Base-by-base conservation (phyloP, 2,329 filamentous ascomycete species). In the Epichloe gansuensis region DNA sequence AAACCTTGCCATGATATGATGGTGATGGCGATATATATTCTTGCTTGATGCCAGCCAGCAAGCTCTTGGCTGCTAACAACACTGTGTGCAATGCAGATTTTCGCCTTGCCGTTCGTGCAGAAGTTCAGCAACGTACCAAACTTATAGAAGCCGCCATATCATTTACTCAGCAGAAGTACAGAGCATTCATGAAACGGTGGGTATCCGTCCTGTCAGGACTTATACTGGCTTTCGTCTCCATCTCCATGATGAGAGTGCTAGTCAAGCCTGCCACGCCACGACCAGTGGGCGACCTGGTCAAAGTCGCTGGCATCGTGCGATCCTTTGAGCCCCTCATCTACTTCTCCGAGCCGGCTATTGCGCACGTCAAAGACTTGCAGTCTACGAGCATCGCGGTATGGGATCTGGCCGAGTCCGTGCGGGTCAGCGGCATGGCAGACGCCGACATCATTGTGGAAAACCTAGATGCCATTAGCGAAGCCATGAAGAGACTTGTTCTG, bases 321-420 rank as follows among this genome's bases (percentile, higher is more conserved):
- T 89, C 89, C 9, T 95, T 96, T 63, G 91, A 96, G 66, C 91
- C 91, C 5, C 77, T 96, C 44, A 94, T 97, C 56, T 93, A 93
- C 71, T 95, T 94, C 64, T 95, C 89, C 0, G 89, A 96, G 63
- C 86, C 90, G 63, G 89, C 89, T 8, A 83, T 89, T 43, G 79
- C 83, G 39, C 89, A 95, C 63, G 89, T 95, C 41, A 83, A 85
- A 53, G 88, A 94, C 57, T 73, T 97, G 47, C 89, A 95, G 66
- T 89, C 93, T 51, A 95, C 90, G 0, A 88, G 89, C 43, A 84
- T 95, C 35, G 91, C 91, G 1, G 89, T 97, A 27, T 95, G 90
- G 87, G 91, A 97, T 65, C 76, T 97, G 5, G 86, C 89, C 53
- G 91, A 96, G 74, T 94, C 85, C 57, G 86, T 96, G 52, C 81